Base-by-base conservation (phyloP, 2,329 filamentous ascomycete genomes). In the Aureobasidium melanogenum region DNA sequence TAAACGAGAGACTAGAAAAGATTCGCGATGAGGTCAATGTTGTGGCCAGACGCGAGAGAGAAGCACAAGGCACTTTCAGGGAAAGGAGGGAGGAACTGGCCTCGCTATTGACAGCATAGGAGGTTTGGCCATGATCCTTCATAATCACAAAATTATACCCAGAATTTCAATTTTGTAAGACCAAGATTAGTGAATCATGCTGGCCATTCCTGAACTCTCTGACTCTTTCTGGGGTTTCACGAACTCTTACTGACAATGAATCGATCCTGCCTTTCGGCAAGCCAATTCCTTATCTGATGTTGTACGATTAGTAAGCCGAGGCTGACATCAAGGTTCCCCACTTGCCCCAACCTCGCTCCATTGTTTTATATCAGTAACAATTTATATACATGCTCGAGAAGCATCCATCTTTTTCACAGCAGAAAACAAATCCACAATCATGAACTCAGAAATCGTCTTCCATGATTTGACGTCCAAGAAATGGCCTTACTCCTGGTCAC, bases 51-150 rank as follows among this genome's bases (percentile, higher is more conserved):
- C 81, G 93, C 64, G 93, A 97, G 77, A 82, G 92, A 62, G 91
- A 97, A 75, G 91, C 91, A 7, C 94, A 99, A 75, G 91, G 97
- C 65, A 73, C 88, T 68, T 99, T 94, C 72, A 83, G 89, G 67
- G 78, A 77, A 65, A 83, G 85, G 63, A 90, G 83, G 74, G 89
- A 91, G 50, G 94, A 97, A 78, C 73, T 97, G 66, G 84, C 86
- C 51, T 77, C 75, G 59, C 75, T 96, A 68, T 28, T 47, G 51
- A 52, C 55, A 34, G 55, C 41, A 12, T 58, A 58, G 22, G n/a
- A 12, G 15, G n/a, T 14, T 28, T 17, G 6, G 17, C 28, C 28
- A 48, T 48, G 17, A 32, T 9, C 26, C 14, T 15, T 36, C 4
- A 36, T 14, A 36, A 36, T 2, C 32, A 36, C 32, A 15, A 15